Base-by-base conservation (phyloP, 2,329 filamentous ascomycete species). In the Fusarium acutatum region DNA sequence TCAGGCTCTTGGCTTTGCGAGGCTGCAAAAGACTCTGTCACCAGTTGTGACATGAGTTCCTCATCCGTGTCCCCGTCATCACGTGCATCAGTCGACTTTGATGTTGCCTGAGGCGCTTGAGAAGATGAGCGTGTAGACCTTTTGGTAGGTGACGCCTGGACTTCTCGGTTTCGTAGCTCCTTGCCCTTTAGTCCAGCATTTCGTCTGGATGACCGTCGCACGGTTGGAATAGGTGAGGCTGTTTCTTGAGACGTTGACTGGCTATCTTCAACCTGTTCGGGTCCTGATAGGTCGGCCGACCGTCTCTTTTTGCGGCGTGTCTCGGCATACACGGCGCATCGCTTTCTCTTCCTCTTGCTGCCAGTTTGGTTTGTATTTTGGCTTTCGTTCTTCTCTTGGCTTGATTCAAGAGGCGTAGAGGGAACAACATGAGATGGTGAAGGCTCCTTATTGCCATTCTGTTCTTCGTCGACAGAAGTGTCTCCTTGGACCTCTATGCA, bases 1-100 rank as follows among this genome's bases (percentile, higher is more conserved):
- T 72, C 74, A 32, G 64, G 71, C 38, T 73, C 74, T 41, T 82
- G 79, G 65, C 76, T 79, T 40, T 81, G 77, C 15, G 82, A 81
- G 17, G 83, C 82, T 35, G 83, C 83, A 32, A 80, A 76, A n/a
- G 82, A 83, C 70, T 85, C 84, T 17, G 77, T 80, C 26, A 82
- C 80, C 30, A 85, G 75, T 64, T 85, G 84, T 28, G 83, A 85
- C 72, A 82, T 75, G 20, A 84, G 67, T 67, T 85, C 83, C 53
- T 84, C 83, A 43, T 85, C 83, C 24, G 82, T 83, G 56, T 85
- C 81, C 40, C 74, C 76, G 18, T 67, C 75, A 53, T 82, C 79
- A 38, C 62, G 66, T 30, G 44, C 71, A 52, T 69, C 66, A 30
- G 43, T 35, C 58, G 24, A 13, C 22, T 49, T 53, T 24, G 62